Evolutionary conservation across 2,329 filamentous ascomycete species (phyloP).

Genomic region (Thelonectria discophora): DNA sequence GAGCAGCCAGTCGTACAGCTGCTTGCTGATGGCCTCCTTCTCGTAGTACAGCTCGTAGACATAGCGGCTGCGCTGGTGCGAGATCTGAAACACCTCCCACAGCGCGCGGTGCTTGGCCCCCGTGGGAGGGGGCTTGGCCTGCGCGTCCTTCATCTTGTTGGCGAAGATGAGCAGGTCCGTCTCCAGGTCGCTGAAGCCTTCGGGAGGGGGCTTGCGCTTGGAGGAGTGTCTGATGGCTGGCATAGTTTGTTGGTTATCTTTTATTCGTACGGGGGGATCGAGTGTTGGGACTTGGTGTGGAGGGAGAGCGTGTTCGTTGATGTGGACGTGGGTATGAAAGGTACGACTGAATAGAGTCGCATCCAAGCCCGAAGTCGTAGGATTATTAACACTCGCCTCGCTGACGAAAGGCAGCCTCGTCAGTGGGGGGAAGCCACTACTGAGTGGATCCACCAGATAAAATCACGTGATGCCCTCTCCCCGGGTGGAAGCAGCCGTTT

Average conservation of each 20-base stretch:
- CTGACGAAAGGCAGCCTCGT: conserved; percentile 37
- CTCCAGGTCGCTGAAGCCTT: conserved; percentile 88
- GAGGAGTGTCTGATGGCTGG: conserved; percentile 78
- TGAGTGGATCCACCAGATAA: conserved; percentile 30
- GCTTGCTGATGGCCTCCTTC: conserved; percentile 92
- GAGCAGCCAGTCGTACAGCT: conserved; percentile 93
- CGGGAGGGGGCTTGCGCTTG: conserved; percentile 83
- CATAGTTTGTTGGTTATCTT: conserved; percentile 59
- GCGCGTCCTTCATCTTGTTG: conserved; percentile 95
- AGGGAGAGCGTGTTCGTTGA: neutral
- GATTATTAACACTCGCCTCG: conserved; percentile 16
- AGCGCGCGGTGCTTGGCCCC: conserved; percentile 86
- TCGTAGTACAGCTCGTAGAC: conserved; percentile 98
- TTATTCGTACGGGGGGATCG: neutral
- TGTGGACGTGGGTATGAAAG: no score
- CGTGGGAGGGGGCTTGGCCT: conserved; percentile 85
- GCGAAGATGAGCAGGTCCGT: conserved; percentile 85
- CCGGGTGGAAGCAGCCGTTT: conserved; percentile 28
- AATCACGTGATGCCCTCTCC: conserved; percentile 42
- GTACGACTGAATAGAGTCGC: neutral
- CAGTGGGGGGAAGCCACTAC: conserved; percentile 28
- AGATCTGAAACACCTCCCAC: conserved; percentile 98
- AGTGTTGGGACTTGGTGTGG: neutral
- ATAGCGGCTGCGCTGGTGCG: conserved; percentile 90
- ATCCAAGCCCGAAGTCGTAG: conserved; percentile 14